These are phyloP conservation scores for Lojkania enalia DNA, from an alignment of 2,329 filamentous ascomycete species.

Conservation along the genomic window DNA sequence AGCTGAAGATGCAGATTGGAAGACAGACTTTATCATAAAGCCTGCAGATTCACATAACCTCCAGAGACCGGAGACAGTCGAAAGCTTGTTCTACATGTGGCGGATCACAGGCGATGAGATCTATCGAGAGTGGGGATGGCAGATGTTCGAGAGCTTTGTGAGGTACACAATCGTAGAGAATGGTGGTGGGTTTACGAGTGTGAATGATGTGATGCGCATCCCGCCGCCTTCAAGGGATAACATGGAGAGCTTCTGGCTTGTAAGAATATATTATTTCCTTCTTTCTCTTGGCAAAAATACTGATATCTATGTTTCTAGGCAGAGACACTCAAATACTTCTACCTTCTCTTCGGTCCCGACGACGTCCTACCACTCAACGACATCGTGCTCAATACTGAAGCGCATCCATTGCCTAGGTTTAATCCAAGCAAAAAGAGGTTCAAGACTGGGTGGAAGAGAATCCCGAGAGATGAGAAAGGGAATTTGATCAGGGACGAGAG, in stretches of 20 bases:
- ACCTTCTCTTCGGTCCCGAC: conserved; percentile 84
- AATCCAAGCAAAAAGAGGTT: conserved; percentile 73
- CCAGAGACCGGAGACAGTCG: conserved; percentile 94
- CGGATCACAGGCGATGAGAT: conserved; percentile 87
- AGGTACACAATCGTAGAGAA: conserved; percentile 80
- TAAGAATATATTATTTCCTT: conserved; percentile 49
- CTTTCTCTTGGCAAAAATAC: conserved; percentile 1
- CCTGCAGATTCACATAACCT: conserved; percentile 87
- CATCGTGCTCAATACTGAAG: conserved; percentile 94
- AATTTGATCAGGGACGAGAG: conserved; percentile 27
- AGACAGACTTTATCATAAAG: conserved; percentile 78
- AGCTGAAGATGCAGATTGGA: conserved; percentile 64
- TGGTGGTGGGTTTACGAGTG: conserved; percentile 78
- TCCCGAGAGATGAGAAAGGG: conserved; percentile 55
- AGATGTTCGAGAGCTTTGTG: conserved; percentile 93
- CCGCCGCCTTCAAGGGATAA: conserved; percentile 78
- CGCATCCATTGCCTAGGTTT: conserved; percentile 86
- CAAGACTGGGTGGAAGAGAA: conserved; percentile 78
- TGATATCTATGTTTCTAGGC: conserved; percentile 59
- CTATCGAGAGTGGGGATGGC: conserved; percentile 97
- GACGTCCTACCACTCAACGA: conserved; percentile 83
- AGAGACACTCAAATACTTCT: conserved; percentile 97
- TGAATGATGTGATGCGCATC: conserved; percentile 72
- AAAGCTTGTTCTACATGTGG: conserved; percentile 98
- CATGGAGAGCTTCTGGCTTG: conserved; percentile 99